Evolutionary conservation across 164 flowering plant genomes (phyloP), one percentile per base, ranked within the genome.

Genomic region (Dillenia turbinata): DNA sequence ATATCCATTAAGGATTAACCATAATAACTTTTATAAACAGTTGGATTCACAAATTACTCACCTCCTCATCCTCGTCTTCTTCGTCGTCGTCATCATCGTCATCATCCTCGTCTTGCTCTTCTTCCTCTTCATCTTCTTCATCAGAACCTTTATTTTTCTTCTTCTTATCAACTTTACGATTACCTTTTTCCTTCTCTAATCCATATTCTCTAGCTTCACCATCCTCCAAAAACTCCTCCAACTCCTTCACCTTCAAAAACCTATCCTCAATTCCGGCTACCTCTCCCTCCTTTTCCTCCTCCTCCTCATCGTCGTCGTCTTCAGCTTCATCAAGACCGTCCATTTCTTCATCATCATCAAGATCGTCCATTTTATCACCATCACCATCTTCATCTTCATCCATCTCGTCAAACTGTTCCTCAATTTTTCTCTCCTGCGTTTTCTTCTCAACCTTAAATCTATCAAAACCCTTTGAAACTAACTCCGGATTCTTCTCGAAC

Each of bases 161-260:
- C 59, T 57, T 71, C 63, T 56, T 61, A n/a, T 68, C 71, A 33
- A 33, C 40, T 33, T 33, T 33, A 8, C 49, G 57, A 22, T 44
- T 49, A 9, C 12, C 43, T 44, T 57, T 64, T 26, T 62, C 66
- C 60, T 71, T 69, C 33, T 69, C 66, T 53, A 65, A 55, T 6
- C 92, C 96, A 63, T 75, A 86, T 62, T 88, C 96, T 56, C 77
- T 66, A 13, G 71, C 90, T 64, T 89, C 98, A 26, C 75, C 92
- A 14, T 83, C 78, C 66, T 82, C 88, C 77, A 89, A 56, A 78
- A 58, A 89, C 74, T 85, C 78, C 69, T 83, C 78, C 83, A 89
- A 73, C 9, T 87, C 92, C 72, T 87, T 81, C 22, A 86, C 74
- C 77, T 82, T 86, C 71, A 92, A 71, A 78, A 92, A 92, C 72